Base-by-base conservation (phyloP, 768 basidiomycete species). In the Crepidotus variabilis region DNA sequence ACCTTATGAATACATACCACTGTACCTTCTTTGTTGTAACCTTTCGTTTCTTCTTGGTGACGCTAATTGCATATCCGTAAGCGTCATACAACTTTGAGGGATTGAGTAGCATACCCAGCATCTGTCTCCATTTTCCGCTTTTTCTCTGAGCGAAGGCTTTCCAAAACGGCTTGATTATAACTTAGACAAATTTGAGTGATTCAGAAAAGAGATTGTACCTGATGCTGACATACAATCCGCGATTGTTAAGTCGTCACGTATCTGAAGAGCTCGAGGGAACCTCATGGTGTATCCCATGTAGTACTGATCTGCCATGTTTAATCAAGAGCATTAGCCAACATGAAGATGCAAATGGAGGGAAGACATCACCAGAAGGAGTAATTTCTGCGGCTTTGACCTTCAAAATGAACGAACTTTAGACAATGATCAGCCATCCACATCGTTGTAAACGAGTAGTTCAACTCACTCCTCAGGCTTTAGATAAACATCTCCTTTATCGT, bases 331-430 rank as follows among this genome's bases (percentile, higher is more conserved):
- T 39, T 23, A n/a, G 24, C n/a, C n/a, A 18, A 18, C 24, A 16
- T 23, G 9, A 20, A 28, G 35, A n/a, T 32, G 34, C 18, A 28
- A n/a, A 46, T 60, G 8, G 8, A 28, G 8, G 8, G 28, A 8
- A 3, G 28, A 28, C 8, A 28, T 60, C 56, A 88, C 93, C 88
- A 46, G 91, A 81, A 9, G 79, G 72, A 1, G 85, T 85, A 52
- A 98, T 92, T 67, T 98, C 94, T 0, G 95, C 91, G 0, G 92
- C 96, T 71, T 98, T 98, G 55, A 98, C 83, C 63, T 90, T 90
- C 61, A 98, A 57, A 34, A 98, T 88, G 69, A 99, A 98, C 0
- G 96, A 97, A 62, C 95, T 97, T 57, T 13, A 48, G n/a, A 35
- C 22, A 51, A 54, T 32, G 14, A 51, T 57, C 32, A 45, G 21